Conservation (phyloP, 2,329 filamentous ascomycete genomes). For the Diaporthe sp. region DNA sequence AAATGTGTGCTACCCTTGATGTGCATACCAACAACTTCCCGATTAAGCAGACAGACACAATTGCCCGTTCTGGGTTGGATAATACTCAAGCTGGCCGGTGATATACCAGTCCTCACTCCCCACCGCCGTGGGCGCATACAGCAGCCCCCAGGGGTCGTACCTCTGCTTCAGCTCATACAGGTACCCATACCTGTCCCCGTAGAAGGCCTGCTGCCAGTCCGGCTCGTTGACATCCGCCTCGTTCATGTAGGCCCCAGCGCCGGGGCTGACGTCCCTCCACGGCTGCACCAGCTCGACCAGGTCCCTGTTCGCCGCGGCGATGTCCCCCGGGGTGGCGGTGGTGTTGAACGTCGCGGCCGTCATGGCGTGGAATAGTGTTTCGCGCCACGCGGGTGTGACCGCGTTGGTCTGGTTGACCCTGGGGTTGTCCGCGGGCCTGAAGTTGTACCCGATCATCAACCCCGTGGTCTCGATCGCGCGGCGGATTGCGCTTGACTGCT, state of each 20-base stretch:
- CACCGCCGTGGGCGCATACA: conserved; percentile 37
- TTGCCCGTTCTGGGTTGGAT: conserved; percentile 32
- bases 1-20: neutral
- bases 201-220: conserved; percentile 40
- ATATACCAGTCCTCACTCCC: conserved; percentile 36
- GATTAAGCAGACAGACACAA: conserved; percentile 20
- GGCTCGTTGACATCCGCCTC: conserved; percentile 36
- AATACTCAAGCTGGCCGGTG: conserved; percentile 32
- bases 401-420: conserved; percentile 52
- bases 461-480: conserved; percentile 45
- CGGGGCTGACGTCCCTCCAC: conserved; percentile 46
- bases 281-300: conserved; percentile 44
- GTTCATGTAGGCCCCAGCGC: conserved; percentile 36
- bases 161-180: conserved; percentile 39
- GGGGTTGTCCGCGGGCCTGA: conserved; percentile 42
- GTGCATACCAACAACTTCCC: neutral
- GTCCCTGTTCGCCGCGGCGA: conserved; percentile 42
- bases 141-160: conserved; percentile 39
- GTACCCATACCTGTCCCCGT: conserved; percentile 40
- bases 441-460: conserved; percentile 49
- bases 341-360: conserved; percentile 42
- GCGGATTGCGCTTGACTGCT: conserved; percentile 45
- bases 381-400: conserved; percentile 63
- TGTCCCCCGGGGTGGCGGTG: conserved; percentile 31
- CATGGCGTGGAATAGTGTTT: conserved; percentile 53